Conservation (phyloP, 345 rosid species). For the Cochlearia excelsa region DNA sequence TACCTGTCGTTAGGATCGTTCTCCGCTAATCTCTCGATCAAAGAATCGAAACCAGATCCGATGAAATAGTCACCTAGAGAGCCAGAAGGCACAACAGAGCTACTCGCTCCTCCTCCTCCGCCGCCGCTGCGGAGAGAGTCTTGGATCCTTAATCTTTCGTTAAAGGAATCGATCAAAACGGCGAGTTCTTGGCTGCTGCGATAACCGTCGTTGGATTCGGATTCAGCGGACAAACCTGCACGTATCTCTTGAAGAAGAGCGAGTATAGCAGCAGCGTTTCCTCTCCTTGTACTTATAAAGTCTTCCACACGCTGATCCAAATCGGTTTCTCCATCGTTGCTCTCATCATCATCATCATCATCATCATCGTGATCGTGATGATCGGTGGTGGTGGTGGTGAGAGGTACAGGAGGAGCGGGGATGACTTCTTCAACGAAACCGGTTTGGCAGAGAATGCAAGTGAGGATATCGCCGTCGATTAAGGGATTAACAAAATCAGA, state of each 20-base stretch:
- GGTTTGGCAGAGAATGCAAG: slow-evolving; percentile 54
- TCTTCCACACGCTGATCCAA: slow-evolving; percentile 57
- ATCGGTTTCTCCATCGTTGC: slow-evolving; percentile 43
- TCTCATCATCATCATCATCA: slow-evolving; percentile 22
- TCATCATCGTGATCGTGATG: slow-evolving; percentile 41
- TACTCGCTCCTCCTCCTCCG: neutral
- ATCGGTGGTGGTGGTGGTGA: slow-evolving; percentile 40
- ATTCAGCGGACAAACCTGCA: slow-evolving; percentile 55
- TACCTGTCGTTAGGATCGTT: slow-evolving; percentile 64
- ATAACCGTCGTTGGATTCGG: slow-evolving; percentile 42
- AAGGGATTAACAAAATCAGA: slow-evolving; percentile 47
- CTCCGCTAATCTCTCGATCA: slow-evolving; percentile 80
- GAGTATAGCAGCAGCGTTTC: slow-evolving; percentile 57
- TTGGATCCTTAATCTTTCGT: slow-evolving; percentile 51
- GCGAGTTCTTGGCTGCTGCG: slow-evolving; percentile 41
- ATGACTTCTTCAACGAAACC: slow-evolving; percentile 58
- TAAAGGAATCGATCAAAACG: slow-evolving; percentile 48
- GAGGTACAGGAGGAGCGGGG: neutral
- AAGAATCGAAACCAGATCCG: slow-evolving; percentile 73
- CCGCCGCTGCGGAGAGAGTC: slow-evolving; percentile 39
- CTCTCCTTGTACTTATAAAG: slow-evolving; percentile 49
- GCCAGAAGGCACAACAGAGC: slow-evolving; percentile 33
- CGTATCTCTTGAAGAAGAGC: slow-evolving; percentile 69
- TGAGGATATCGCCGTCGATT: slow-evolving; percentile 38
- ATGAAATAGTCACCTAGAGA: slow-evolving; percentile 74